These are phyloP conservation scores for Mucuna pruriens DNA, from an alignment of 306 rosid genomes.

Conservation along the genomic window DNA sequence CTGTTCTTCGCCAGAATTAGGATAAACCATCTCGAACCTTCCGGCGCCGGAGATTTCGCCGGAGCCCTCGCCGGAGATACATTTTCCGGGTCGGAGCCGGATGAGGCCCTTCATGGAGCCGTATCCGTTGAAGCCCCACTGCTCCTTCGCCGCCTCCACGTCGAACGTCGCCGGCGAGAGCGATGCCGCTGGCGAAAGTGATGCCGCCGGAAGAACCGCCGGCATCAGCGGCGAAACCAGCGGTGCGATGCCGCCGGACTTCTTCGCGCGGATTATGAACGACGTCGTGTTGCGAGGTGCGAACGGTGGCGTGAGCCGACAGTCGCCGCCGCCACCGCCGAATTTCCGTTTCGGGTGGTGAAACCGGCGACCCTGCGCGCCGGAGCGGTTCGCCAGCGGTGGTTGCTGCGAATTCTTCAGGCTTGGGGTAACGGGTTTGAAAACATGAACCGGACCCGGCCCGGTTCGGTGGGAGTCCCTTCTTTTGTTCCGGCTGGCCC, in stretches of 20 bases:
- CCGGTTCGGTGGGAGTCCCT: constrained; percentile 40
- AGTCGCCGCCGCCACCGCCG: background rate
- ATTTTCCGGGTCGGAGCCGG: constrained; percentile 61
- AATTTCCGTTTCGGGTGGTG: constrained; percentile 58
- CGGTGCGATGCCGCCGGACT: constrained; percentile 63
- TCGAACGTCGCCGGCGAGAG: constrained; percentile 65
- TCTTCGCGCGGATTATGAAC: constrained; percentile 72
- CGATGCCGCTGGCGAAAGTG: constrained; percentile 54
- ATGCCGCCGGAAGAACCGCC: constrained; percentile 59
- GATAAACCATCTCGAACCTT: constrained; percentile 77
- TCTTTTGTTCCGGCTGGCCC: constrained; percentile 60
- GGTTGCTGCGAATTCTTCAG: constrained; percentile 55
- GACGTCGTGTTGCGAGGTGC: constrained; percentile 89
- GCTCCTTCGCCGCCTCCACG: constrained; percentile 73
- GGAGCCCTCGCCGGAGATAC: constrained; percentile 37
- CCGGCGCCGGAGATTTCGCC: constrained; percentile 50
- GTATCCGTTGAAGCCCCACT: constrained; percentile 86
- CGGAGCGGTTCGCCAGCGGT: constrained; percentile 57
- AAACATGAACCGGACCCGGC: constrained; percentile 42
- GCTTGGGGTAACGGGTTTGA: constrained; percentile 29
- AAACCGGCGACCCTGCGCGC: constrained; percentile 61
- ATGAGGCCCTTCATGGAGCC: constrained; percentile 88
- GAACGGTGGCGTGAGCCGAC: constrained; percentile 54
- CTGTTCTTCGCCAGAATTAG: constrained; percentile 58
- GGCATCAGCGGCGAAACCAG: constrained; percentile 68